Evolutionary conservation across 73 alveolate genomes (phyloP).

Genomic region (Tetrahymena elliotti): DNA sequence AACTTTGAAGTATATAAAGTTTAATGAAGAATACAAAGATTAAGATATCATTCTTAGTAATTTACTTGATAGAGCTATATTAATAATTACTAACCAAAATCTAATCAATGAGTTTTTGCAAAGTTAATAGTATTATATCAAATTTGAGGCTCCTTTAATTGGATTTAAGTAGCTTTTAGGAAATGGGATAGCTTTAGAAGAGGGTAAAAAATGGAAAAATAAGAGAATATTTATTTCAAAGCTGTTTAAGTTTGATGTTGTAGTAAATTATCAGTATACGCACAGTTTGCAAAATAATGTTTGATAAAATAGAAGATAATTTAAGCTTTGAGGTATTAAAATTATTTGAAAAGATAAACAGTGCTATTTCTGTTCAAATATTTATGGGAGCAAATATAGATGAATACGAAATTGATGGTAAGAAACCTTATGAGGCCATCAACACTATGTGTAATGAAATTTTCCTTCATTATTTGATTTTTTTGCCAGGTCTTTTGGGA

Average conservation of each 20-base stretch:
- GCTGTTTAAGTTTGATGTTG: neutral
- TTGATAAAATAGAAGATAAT: neutral
- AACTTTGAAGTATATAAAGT: neutral
- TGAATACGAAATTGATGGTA: neutral
- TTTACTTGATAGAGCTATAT: neutral
- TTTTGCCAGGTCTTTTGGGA: neutral
- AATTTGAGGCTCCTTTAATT: neutral
- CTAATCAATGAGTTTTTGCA: neutral
- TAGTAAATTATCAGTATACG: neutral
- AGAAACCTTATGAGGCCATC: neutral
- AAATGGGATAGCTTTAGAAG: neutral
- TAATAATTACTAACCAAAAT: neutral
- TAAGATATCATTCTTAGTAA: neutral
- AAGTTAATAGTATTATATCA: neutral
- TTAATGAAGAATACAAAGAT: neutral
- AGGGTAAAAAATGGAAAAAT: neutral
- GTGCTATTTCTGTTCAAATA: neutral
- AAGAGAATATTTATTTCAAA: neutral
- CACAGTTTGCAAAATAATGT: neutral
- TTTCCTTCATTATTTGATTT: neutral
- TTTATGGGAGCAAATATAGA: neutral
- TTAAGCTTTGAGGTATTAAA: neutral
- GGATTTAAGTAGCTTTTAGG: neutral
- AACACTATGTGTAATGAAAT: neutral
- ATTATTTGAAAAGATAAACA: neutral